Percentiles rank a stretch among this genome's conserved stretches.
These are phyloP conservation scores for Echinosophora koreensis DNA, from an alignment of 306 rosid species.

Conservation along the genomic window DNA sequence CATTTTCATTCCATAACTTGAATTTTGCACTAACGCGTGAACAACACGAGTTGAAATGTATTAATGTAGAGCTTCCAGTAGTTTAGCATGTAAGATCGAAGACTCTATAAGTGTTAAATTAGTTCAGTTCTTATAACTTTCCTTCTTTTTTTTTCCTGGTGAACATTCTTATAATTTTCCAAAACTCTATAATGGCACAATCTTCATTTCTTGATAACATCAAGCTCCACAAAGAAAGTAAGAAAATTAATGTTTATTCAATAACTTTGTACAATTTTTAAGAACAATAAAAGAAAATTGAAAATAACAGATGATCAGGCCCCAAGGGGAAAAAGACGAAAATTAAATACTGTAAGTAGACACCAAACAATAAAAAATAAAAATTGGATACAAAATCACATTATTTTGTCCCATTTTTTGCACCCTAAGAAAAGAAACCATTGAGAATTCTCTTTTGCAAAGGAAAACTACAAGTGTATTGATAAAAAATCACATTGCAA, in stretches of 20 bases:
- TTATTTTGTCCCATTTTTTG: constrained; percentile 43
- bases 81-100: no score
- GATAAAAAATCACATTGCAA: constrained; percentile 38
- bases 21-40: no score
- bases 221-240: not conserved
- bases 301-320: constrained; percentile 46
- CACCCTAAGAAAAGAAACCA: constrained; percentile 19
- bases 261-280: constrained; percentile 47
- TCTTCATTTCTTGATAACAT: constrained; percentile 5
- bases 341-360: no score
- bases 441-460: constrained; percentile 41
- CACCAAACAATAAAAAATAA: no score
- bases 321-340: constrained; percentile 37
- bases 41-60: no score
- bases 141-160: no score
- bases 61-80: no score
- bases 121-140: no score
- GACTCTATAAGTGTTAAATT: no score
- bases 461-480: constrained; percentile 18
- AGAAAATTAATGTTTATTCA: constrained; percentile 27
- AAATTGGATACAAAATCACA: constrained; percentile 48
- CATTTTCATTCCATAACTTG: no score
- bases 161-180: no score
- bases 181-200: no score
- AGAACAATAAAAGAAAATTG: not conserved